Evolutionary conservation across 768 basidiomycete genomes (phyloP).

Genomic region (Austroboletus eburneus): DNA sequence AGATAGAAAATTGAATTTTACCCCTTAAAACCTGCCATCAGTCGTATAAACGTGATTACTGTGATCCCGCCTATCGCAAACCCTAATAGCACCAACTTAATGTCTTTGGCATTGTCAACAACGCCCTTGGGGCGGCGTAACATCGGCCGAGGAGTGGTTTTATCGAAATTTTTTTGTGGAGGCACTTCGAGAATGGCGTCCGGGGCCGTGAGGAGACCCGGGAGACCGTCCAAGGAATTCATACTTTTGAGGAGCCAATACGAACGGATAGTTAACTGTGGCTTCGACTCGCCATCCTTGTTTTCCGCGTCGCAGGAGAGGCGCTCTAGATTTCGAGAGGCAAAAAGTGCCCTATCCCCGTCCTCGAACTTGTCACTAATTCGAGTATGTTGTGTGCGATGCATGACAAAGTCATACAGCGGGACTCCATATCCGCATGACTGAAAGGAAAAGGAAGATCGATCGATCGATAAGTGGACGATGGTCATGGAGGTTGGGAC

Average conservation of each 20-base stretch:
- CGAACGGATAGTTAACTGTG: conserved; percentile 38
- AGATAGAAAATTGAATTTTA: neutral
- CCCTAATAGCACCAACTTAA: conserved; percentile 16
- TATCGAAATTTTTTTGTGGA: conserved; percentile 16
- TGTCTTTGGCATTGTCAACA: neutral
- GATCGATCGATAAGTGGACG: no score
- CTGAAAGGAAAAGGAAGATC: conserved; percentile 36
- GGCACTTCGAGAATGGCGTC: conserved; percentile 10
- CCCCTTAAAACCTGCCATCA: neutral
- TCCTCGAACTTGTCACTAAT: conserved; percentile 39
- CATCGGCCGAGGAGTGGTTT: conserved; percentile 10
- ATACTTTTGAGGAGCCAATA: conserved; percentile 53
- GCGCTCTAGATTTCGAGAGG: neutral
- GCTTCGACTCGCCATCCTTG: neutral
- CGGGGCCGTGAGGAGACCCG: conserved; percentile 38
- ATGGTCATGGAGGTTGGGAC: no score
- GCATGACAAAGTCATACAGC: conserved; percentile 52
- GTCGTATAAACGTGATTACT: neutral
- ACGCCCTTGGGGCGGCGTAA: neutral
- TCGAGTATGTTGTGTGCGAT: conserved; percentile 50
- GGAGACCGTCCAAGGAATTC: conserved; percentile 55
- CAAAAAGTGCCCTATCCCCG: conserved; percentile 30
- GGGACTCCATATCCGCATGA: conserved; percentile 68
- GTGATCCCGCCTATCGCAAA: conserved; percentile 15
- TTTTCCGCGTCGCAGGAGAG: neutral